A percentile compares a stretch with the other conserved stretches of the same genome.
phyloP scores from a whole-genome alignment of 495 filamentous ascomycete species.

The Penicillium psychrofluorescens region DNA sequence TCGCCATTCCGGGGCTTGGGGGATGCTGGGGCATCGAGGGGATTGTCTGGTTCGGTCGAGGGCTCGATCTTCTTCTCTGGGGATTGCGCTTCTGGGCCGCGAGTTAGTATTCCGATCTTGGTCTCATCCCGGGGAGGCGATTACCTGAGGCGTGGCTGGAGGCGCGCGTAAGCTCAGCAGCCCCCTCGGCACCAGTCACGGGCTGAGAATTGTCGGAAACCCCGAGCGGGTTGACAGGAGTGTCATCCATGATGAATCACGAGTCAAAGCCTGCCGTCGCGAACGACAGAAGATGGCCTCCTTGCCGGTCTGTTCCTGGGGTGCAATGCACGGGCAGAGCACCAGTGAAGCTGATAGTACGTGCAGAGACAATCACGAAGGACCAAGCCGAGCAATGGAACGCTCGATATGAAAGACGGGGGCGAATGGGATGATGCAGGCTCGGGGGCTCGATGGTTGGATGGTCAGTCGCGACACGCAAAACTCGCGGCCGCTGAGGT shows the following conservation, averaged over 20 bases:
- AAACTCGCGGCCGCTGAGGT: background rate
- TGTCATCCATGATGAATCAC: conserved; percentile 34
- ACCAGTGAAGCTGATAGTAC: background rate
- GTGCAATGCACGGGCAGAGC: background rate
- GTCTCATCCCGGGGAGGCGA: no score
- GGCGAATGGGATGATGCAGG: background rate
- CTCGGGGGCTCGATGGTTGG: background rate
- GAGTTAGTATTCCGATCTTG: conserved; percentile 8
- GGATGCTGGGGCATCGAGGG: conserved; percentile 74
- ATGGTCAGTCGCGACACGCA: background rate
- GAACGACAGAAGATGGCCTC: conserved; percentile 27
- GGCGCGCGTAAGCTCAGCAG: conserved; percentile 19
- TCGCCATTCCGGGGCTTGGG: conserved; percentile 60
- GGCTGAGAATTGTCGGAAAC: conserved; percentile 24
- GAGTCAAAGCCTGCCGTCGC: conserved; percentile 24
- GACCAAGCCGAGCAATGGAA: background rate
- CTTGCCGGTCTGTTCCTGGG: conserved; percentile 16
- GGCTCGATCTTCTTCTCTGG: conserved; percentile 20
- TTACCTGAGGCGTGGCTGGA: conserved; percentile 23
- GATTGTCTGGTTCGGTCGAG: conserved; percentile 58
- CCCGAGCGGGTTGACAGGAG: conserved; percentile 15
- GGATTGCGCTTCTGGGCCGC: conserved; percentile 22
- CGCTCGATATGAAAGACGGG: background rate
- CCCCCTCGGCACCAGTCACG: conserved; percentile 17
- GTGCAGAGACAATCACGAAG: background rate